A percentile compares a stretch with the other conserved stretches of the same genome.
Evolutionary conservation across 2,329 filamentous ascomycete genomes (phyloP).

Genomic region (Knufia petricola): DNA sequence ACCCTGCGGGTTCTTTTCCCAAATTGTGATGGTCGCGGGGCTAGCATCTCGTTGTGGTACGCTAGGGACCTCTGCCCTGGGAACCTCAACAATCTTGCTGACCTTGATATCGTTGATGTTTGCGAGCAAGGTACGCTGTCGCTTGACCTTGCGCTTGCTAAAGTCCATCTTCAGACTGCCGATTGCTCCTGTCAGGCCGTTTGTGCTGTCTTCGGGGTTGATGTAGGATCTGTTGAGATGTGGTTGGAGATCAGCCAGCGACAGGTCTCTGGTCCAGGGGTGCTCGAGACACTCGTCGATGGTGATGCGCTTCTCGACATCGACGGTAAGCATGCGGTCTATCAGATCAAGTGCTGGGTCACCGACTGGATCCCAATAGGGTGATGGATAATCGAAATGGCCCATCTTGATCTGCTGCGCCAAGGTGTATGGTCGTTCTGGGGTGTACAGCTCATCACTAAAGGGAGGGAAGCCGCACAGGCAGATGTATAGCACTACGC

Average conservation of each 20-base stretch:
- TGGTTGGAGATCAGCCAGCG: background rate
- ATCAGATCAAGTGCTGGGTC: conserved; percentile 87
- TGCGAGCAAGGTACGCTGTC: conserved; percentile 78
- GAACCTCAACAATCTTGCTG: conserved; percentile 44
- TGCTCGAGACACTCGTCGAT: conserved; percentile 86
- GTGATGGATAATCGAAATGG: conserved; percentile 86
- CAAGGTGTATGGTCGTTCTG: conserved; percentile 74
- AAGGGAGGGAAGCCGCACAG: conserved; percentile 95
- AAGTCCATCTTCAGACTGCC: conserved; percentile 61
- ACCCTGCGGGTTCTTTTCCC: conserved; percentile 56
- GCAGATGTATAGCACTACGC: conserved; percentile 96
- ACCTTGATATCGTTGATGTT: conserved; percentile 67
- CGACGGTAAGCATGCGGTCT: conserved; percentile 85
- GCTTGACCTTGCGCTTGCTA: conserved; percentile 63
- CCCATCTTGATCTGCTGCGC: conserved; percentile 84
- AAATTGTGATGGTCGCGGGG: conserved; percentile 57
- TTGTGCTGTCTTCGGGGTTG: conserved; percentile 73
- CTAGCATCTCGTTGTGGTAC: conserved; percentile 5
- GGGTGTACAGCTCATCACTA: conserved; percentile 78
- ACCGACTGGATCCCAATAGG: conserved; percentile 85
- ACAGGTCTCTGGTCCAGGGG: conserved; percentile 62
- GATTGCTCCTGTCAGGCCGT: conserved; percentile 81
- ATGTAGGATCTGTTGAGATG: conserved; percentile 27
- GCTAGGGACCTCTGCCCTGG: conserved; percentile 10
- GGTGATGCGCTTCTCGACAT: conserved; percentile 72